Evolutionary conservation across 805 yeast species (phyloP), one percentile per base, ranked within the genome.

Genomic region (Ogataea sp.): DNA sequence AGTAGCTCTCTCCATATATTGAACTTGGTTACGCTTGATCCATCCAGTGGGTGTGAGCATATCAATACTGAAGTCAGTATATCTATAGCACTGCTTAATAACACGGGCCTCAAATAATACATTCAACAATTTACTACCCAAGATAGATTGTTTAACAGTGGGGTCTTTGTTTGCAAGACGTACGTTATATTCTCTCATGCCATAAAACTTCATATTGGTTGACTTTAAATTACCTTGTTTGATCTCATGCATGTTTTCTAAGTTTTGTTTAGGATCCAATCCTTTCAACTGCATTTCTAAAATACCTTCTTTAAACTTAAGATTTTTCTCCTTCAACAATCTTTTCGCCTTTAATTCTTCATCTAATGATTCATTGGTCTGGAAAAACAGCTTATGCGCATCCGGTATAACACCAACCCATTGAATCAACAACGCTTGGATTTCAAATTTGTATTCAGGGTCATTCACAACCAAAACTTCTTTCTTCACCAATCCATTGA

Each of bases 391-490:
- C 32, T 68, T 71, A 44, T 79, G 66, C 0, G 88, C 87, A 38
- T 77, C 84, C 0, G 82, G 79, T 1, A 78, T 45, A 3, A 63
- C 62, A 5, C 82, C 80, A 27, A 81, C 72, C 85, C 86, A 80
- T 40, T 71, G 73, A 45, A 82, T 67, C 36, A 82, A 58, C 27
- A 82, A 59, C 8, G 75, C 68, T 47, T 78, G 82, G 18, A 82
- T 53, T 46, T 79, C 86, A 39, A 75, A 67, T 8, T 68, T 61
- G 50, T 75, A 79, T 44, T 79, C 83, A 13, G 71, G 65, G 33
- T 67, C 65, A 26, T 62, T 61, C 17, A 75, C 64, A 63, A 33
- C 77, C 65, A 45, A 39, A 9, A 74, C 54, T 0, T 65, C 67
- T 39, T 68, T 58, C 20, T 59, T 61, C 15, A 73, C 62, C 34